Evolutionary conservation across 2,329 filamentous ascomycete species (phyloP).

Genomic region (Beauveria sp.): DNA sequence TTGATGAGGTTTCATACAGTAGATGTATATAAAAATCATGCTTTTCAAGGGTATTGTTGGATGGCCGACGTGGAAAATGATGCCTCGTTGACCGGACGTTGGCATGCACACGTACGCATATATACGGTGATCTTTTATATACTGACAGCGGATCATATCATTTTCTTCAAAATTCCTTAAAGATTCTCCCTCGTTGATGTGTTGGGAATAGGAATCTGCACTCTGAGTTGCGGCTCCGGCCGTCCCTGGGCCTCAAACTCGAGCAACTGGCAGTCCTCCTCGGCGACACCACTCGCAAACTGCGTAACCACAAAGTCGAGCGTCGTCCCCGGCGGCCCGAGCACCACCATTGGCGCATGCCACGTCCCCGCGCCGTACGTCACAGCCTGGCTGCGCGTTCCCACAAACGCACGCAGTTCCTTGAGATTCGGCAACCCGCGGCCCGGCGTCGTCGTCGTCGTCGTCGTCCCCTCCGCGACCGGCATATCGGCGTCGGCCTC

Average conservation of each 20-base stretch:
- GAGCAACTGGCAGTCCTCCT: slow-evolving; percentile 86
- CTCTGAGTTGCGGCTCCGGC: slow-evolving; percentile 34
- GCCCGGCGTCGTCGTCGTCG: slow-evolving; percentile 50
- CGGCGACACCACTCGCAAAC: slow-evolving; percentile 72
- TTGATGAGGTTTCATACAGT: not conserved
- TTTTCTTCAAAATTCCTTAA: slow-evolving; percentile 5
- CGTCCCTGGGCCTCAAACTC: slow-evolving; percentile 26
- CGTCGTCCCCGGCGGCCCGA: slow-evolving; percentile 51
- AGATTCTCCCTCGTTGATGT: slow-evolving; percentile 11
- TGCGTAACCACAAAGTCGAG: slow-evolving; percentile 88
- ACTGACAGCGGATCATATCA: not conserved
- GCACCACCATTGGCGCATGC: slow-evolving; percentile 91
- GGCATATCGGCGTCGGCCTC: slow-evolving; percentile 19
- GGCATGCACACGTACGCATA: not conserved
- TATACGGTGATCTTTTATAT: not conserved
- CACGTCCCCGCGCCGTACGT: slow-evolving; percentile 90
- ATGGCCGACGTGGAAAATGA: not conserved
- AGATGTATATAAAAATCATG: not conserved
- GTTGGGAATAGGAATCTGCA: slow-evolving; percentile 22
- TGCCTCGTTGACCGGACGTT: not conserved
- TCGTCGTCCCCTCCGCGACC: slow-evolving; percentile 28
- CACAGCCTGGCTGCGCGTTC: slow-evolving; percentile 70
- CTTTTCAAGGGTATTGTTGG: not conserved
- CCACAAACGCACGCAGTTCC: slow-evolving; percentile 69
- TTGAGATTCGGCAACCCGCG: slow-evolving; percentile 64